A percentile compares a stretch with the other conserved stretches of the same genome.
Conservation (phyloP, 176 grass and related monocot species). For the Musa beccarii region DNA sequence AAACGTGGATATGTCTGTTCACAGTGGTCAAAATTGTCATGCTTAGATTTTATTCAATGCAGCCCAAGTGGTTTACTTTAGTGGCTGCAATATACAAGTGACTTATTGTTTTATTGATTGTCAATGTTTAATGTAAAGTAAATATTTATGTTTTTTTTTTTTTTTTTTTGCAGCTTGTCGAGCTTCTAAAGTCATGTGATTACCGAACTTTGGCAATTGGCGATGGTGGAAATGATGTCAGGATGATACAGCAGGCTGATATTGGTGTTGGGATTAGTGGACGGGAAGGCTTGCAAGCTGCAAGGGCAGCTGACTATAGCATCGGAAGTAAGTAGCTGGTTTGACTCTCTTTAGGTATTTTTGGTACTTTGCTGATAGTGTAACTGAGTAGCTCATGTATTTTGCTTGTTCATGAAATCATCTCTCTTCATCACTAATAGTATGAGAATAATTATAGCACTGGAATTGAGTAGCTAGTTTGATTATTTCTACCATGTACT, state of each 20-base stretch:
- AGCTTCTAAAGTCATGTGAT: slow-evolving; percentile 53
- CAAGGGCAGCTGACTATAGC: slow-evolving; percentile 90
- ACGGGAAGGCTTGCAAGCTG: slow-evolving; percentile 87
- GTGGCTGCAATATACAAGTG: too few species aligned
- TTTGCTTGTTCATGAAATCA: neutral
- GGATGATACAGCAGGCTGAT: slow-evolving; percentile 97
- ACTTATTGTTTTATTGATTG: too few species aligned
- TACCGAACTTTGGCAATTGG: slow-evolving; percentile 85
- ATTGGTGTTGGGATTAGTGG: slow-evolving; percentile 94
- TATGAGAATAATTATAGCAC: too few species aligned
- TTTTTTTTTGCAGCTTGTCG: slow-evolving; percentile 49
- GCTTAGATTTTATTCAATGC: too few species aligned
- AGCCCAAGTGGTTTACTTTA: too few species aligned
- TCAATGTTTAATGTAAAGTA: too few species aligned
- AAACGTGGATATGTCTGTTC: too few species aligned
- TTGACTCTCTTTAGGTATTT: neutral
- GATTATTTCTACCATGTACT: too few species aligned
- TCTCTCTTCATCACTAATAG: too few species aligned
- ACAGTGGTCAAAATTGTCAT: too few species aligned
- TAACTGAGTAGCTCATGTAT: neutral
- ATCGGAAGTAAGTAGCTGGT: slow-evolving; percentile 62
- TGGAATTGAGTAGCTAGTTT: too few species aligned
- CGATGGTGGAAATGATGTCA: slow-evolving; percentile 97
- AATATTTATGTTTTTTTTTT: neutral
- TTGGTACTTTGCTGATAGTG: neutral